Base-by-base conservation (phyloP, 305 asterid species). In the Galium porrigens region DNA sequence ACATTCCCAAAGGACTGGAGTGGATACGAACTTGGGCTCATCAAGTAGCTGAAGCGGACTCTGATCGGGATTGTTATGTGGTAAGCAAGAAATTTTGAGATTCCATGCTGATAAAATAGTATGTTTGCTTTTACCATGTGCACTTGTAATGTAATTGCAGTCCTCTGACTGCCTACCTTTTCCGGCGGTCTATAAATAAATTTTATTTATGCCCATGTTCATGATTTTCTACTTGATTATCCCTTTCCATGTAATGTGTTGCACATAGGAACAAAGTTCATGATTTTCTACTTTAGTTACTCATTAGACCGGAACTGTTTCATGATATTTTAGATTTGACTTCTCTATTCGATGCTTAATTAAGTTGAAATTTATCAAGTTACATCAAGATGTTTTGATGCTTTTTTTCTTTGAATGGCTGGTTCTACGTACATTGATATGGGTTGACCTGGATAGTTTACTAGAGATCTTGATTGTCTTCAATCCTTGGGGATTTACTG, bases 1-100 rank as follows among this genome's bases (percentile, higher is more conserved):
- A 81, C 68, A 72, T 89, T 63, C 77, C 88, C 15, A 80, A 71
- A 76, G 97, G 96, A 69, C 95, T 92, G 7, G 97, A 87, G 57
- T 92, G 99, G 99, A 74, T 89, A 51, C 97, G 91, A 62, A 61
- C 77, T 27, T 89, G 89, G 89, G 90, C 96, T 22, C 80, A 86
- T 69, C 77, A 79, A 61, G 82, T 86, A 65, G 82, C 89, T 69
- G 97, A 88, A 68, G 80, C 95, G 41, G 96, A 91, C 76, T 84
- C 82, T 8, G 97, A 91, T 68, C 79, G 81, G 73, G 96, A 88
- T 55, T 91, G 96, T 81, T 86, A 85, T 75, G 75, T 77, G 75
- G 96, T 89, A 82, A 67, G 86, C 64, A 66, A 61, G 65, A 63
- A 34, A 59, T 17, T 34, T 12, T 59, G 44, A 32, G 25, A 44